Evolutionary conservation across 139 green algal species (phyloP).

Genomic region (Desmodesmus armatus): DNA sequence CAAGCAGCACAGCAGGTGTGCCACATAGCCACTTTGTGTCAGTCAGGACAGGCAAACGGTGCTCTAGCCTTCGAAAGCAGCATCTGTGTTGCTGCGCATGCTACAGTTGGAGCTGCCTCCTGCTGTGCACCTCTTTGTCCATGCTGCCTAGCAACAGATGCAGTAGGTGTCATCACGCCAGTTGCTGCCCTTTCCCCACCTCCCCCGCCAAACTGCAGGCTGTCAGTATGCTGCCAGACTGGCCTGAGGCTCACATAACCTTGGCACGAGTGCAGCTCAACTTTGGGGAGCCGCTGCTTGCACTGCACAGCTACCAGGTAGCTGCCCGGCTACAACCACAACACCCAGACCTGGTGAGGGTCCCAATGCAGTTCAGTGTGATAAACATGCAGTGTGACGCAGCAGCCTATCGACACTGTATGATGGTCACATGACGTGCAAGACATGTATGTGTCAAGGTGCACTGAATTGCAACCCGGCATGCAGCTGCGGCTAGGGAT

Average conservation of each 20-base stretch:
- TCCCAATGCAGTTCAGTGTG: too few species aligned
- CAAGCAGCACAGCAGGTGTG: slow-evolving; percentile 26
- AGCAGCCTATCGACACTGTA: too few species aligned
- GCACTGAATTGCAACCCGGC: too few species aligned
- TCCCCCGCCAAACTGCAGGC: not conserved
- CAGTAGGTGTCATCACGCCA: too few species aligned
- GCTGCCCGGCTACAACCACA: slow-evolving; percentile 19
- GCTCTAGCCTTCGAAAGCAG: not conserved
- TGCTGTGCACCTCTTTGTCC: too few species aligned
- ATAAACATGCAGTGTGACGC: too few species aligned
- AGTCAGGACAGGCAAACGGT: not conserved
- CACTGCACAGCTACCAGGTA: slow-evolving; percentile 27
- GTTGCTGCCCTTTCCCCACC: too few species aligned
- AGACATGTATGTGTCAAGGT: too few species aligned
- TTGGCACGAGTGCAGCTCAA: slow-evolving; percentile 55
- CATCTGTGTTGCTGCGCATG: not conserved
- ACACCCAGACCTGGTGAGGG: not conserved
- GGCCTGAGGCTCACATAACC: slow-evolving; percentile 47
- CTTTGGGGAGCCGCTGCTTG: slow-evolving; percentile 39
- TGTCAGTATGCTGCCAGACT: slow-evolving; percentile 16
- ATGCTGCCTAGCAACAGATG: too few species aligned
- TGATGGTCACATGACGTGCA: too few species aligned
- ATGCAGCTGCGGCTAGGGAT: too few species aligned
- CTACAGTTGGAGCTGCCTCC: not conserved
- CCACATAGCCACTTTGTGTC: not conserved